Evolutionary conservation across 2,329 filamentous ascomycete genomes (phyloP).

Genomic region (Phialocephala sp.): DNA sequence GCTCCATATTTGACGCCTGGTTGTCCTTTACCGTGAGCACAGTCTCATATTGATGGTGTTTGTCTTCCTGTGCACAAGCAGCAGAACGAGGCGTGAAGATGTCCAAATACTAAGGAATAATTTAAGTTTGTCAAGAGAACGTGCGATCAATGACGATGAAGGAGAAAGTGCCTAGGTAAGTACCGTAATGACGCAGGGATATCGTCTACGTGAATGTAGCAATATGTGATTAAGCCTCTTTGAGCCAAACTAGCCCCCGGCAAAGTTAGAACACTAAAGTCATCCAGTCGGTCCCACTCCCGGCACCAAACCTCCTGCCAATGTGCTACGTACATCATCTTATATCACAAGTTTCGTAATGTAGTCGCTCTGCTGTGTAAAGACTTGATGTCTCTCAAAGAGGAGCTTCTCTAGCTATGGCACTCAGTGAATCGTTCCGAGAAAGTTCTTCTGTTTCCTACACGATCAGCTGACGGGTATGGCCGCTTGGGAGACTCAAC

Average conservation of each 20-base stretch:
- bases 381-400: slow-evolving; percentile 15
- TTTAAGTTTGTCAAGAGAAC: neutral
- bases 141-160: neutral
- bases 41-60: neutral
- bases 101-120: neutral
- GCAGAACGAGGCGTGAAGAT: neutral
- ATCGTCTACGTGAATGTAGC: no score
- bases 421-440: slow-evolving; percentile 10
- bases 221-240: neutral
- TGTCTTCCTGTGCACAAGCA: neutral
- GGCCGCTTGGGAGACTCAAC: slow-evolving; percentile 8
- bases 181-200: neutral
- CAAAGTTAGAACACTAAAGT: neutral
- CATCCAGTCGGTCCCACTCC: neutral
- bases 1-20: neutral
- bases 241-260: neutral
- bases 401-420: slow-evolving; percentile 12
- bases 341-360: neutral
- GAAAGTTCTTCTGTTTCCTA: slow-evolving; percentile 23
- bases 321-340: neutral
- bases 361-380: neutral
- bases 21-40: neutral
- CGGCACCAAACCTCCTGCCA: neutral
- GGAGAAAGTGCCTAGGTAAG: no score
- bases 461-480: slow-evolving; percentile 21